Evolutionary conservation across 225 moss, liverwort and hornwort genomes (phyloP).

Genomic region (Pleurozium schreberi): DNA sequence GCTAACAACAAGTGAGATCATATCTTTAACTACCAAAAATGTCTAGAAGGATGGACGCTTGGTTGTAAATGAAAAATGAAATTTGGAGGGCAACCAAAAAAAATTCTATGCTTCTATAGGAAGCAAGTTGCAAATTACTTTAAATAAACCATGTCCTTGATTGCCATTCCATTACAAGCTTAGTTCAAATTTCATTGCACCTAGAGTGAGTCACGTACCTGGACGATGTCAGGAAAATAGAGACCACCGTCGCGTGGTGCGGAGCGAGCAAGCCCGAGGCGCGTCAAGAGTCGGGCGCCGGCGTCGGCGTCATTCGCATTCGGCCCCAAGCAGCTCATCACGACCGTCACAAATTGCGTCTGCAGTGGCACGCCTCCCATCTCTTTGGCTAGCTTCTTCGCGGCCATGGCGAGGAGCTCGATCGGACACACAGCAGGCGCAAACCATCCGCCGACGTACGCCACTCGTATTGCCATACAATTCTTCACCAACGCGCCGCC

Average conservation of each 20-base stretch:
- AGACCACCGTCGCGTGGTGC: constrained; percentile 11
- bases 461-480: constrained; percentile 26
- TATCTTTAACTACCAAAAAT: neutral
- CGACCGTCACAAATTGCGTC: neutral
- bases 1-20: neutral
- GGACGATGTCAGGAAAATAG: constrained; percentile 33
- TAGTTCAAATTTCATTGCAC: neutral
- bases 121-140: neutral
- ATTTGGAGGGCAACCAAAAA: neutral
- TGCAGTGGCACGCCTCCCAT: constrained; percentile 1
- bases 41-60: neutral
- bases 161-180: neutral
- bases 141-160: neutral
- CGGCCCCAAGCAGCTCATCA: constrained; percentile 14
- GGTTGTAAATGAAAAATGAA: neutral
- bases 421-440: constrained; percentile 29
- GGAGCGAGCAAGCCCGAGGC: constrained; percentile 25
- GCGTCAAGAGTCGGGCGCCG: constrained; percentile 8
- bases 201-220: neutral
- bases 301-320: neutral
- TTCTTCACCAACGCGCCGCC: neutral
- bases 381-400: constrained; percentile 23
- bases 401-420: constrained; percentile 22
- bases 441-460: constrained; percentile 45
- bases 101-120: neutral